Base-by-base conservation (phyloP, 2,329 filamentous ascomycete genomes). In the Proliferodiscus dingleyae region DNA sequence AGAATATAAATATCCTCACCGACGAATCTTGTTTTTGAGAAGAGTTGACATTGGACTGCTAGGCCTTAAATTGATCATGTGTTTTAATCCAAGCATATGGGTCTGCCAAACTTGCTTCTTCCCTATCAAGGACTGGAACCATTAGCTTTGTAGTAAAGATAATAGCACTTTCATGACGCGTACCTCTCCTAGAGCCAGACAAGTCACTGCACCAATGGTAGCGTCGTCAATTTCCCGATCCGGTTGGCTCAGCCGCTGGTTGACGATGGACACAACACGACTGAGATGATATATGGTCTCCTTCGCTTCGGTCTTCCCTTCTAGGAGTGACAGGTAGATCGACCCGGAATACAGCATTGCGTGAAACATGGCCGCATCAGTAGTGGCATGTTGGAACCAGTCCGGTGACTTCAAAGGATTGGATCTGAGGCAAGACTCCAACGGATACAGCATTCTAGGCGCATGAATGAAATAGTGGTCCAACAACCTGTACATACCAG, bases 11-110 rank as follows among this genome's bases (percentile, higher is more conserved):
- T 18, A 24, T 33, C n/a, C 36, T 16, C 49, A 49, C 51, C 55
- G 52, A 19, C 43, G 47, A 8, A 59, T 33, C 45, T 57, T 58
- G 13, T 40, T 26, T 29, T 50, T 42, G n/a, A 58, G 36, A 7
- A 56, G 40, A 2, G 21, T 24, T 5, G 32, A 18, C 9, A 57
- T 22, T 9, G 41, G 46, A 5, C 41, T 34, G 4, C 32, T 29
- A 3, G 47, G 42, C 39, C 49, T 36, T 1, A 26, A 29, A 8
- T 28, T 22, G 4, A 58, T 44, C 42, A 58, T 51, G 13, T 56
- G 44, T 28, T 56, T 50, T n/a, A 58, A 42, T 10, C 55, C 54
- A 24, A 42, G 42, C 55, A 57, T 58, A 30, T 59, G 55, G 9
- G 51, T 24, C 32, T 50, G 43, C 55, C 55, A 59, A 19, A 41